Base-by-base conservation (phyloP, 768 basidiomycete genomes). In the Tylopilus plumbeoviolaceoides region DNA sequence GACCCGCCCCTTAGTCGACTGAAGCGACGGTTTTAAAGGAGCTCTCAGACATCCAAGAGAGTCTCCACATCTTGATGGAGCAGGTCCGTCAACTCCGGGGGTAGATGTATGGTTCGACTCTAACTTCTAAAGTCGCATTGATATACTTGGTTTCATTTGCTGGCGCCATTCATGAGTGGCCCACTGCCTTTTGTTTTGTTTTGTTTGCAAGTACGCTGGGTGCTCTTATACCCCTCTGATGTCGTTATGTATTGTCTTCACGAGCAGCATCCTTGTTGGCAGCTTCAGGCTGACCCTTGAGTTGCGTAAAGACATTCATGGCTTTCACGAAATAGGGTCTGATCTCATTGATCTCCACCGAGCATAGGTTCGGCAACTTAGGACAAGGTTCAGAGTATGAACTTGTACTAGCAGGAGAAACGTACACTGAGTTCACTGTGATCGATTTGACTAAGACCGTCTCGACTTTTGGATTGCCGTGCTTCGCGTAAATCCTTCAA, bases 401-500 rank as follows among this genome's bases (percentile, higher is more conserved):
- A 48, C 44, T 33, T 12, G 53, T 30, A 4, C 15, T 7, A 31
- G 31, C 28, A 30, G 44, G 47, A 44, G 38, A n/a, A n/a, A 71
- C 84, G 39, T 67, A 91, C 91, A 70, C 83, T 84, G 25, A 93
- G 77, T 66, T 90, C 88, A 58, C 83, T 87, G 63, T 90, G 81
- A 67, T 94, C 89, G 27, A 97, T 76, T 54, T 80, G 81, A 54
- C 79, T 76, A 2, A 98, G 72, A 77, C 94, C 94, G 50, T 89
- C 83, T 55, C 95, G 75, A 71, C 89, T 87, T 66, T 99, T 99
- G 8, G 94, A 89, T 67, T 98, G 95, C 36, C 97, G 80, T 12
- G 91, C 91, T 73, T 98, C 95, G 12, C 95, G 87, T n/a, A 98
- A 75, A 65, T 97, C 94, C 68, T 98, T 95, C 18, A 98, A 78